phyloP scores from a whole-genome alignment of 257 asterid genomes.

The Gentiana dahurica region DNA sequence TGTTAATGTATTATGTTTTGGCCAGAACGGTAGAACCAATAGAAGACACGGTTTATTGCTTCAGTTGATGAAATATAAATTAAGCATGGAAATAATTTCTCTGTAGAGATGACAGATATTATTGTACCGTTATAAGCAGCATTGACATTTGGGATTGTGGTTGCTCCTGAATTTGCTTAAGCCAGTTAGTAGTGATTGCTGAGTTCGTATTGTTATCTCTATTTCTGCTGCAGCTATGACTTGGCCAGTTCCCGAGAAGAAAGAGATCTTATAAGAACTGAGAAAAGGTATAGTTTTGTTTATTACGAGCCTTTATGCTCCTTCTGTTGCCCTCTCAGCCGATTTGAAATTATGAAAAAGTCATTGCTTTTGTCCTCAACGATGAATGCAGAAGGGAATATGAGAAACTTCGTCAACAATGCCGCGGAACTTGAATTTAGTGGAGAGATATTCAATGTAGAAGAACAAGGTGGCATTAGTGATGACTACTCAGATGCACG shows the following conservation, averaged over 20 bases:
- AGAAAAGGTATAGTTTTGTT: conserved; percentile 40
- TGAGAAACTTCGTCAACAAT: conserved; percentile 60
- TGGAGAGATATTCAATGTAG: conserved; percentile 18
- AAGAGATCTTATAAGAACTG: conserved; percentile 47
- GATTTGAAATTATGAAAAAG: not conserved
- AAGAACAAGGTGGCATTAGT: conserved; percentile 29
- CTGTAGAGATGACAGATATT: no score
- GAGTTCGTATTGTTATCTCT: not conserved
- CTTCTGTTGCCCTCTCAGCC: not conserved
- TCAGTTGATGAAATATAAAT: no score
- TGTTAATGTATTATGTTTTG: no score
- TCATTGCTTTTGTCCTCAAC: not conserved
- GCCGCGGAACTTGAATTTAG: conserved; percentile 40
- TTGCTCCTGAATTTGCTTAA: no score
- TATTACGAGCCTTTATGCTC: conserved; percentile 2
- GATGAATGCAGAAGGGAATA: conserved; percentile 60
- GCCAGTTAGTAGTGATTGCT: no score
- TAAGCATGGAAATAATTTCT: no score
- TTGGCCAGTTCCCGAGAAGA: conserved; percentile 65
- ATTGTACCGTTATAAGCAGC: no score
- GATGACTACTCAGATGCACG: conserved; percentile 23
- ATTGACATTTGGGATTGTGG: no score
- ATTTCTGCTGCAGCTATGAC: conserved; percentile 56
- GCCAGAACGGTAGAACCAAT: no score
- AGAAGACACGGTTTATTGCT: no score